These are phyloP conservation scores for Huntiella abstrusa DNA, from an alignment of 2,329 filamentous ascomycete genomes.

Conservation along the genomic window DNA sequence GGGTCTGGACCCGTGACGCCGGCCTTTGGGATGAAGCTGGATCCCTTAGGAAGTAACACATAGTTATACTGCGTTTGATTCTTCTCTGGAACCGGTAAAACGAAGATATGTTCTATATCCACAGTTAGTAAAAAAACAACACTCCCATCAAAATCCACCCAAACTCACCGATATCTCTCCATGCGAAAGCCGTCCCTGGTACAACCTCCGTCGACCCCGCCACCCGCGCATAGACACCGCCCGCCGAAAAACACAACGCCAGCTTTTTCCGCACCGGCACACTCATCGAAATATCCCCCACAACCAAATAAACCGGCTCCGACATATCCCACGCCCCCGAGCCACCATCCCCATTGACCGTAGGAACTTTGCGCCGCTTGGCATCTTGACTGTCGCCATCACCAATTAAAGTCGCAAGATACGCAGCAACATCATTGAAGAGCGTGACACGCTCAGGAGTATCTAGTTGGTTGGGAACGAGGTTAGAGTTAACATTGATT, in stretches of 20 bases:
- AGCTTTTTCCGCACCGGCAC: constrained; percentile 51
- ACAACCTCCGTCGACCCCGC: constrained; percentile 32
- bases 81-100: constrained; percentile 46
- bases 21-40: constrained; percentile 32
- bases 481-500: not conserved
- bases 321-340: constrained; percentile 18
- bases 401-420: constrained; percentile 28
- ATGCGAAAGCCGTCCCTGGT: constrained; percentile 36
- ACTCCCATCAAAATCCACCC: not conserved
- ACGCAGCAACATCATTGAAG: constrained; percentile 37
- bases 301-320: constrained; percentile 36
- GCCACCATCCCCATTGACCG: constrained; percentile 17
- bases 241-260: constrained; percentile 41
- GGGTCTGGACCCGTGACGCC: constrained; percentile 29
- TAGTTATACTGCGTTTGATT: constrained; percentile 48
- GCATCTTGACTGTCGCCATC: constrained; percentile 26
- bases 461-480: constrained; percentile 20
- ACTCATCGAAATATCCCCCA: constrained; percentile 49
- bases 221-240: constrained; percentile 37
- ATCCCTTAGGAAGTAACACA: constrained; percentile 38
- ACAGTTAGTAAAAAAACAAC: not conserved
- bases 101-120: constrained; percentile 38
- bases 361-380: constrained; percentile 34
- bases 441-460: constrained; percentile 29
- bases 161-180: constrained; percentile 40